Base-by-base conservation (phyloP, 768 basidiomycete species). In the Pleurotus salmoneostramineus region DNA sequence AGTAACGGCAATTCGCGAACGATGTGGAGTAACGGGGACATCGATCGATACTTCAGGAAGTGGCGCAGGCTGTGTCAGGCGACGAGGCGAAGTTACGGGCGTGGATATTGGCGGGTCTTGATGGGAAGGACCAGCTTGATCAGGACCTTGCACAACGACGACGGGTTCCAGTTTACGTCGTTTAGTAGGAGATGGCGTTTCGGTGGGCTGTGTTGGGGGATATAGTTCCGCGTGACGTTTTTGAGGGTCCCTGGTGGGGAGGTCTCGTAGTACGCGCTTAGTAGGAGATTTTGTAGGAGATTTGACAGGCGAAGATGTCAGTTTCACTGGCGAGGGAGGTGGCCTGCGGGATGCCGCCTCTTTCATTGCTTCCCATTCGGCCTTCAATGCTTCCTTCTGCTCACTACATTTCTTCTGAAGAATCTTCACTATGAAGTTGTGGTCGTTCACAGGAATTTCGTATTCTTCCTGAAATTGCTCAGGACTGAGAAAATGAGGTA, bases 131-230 rank as follows among this genome's bases (percentile, higher is more conserved):
- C n/a, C n/a, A n/a, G n/a, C n/a, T n/a, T n/a, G n/a, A n/a, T n/a
- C n/a, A n/a, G n/a, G n/a, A n/a, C n/a, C n/a, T n/a, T n/a, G n/a
- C n/a, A n/a, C n/a, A n/a, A n/a, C n/a, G n/a, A n/a, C n/a, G n/a
- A n/a, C 32, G 47, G 21, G 36, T 17, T 21, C 50, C 58, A 33
- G 17, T 55, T 70, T 77, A 37, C 70, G 69, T 62, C 68, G 77
- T 60, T 81, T 80, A 35, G 70, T 72, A 0, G 80, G 80, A 4
- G 80, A 75, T 51, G 76, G 75, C 14, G 61, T 15, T 56, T 74
- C 56, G 58, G 70, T 31, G 69, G 42, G 17, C 68, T 12, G 54
- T 72, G 75, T 57, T 57, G 57, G 56, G 8, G 59, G 52, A 32
- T 40, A 47, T n/a, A 66, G 60, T 6, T 6, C 61, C 4, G 58